Conservation (phyloP, 2,329 filamentous ascomycete genomes). For the Ceratocystis colombiana region DNA sequence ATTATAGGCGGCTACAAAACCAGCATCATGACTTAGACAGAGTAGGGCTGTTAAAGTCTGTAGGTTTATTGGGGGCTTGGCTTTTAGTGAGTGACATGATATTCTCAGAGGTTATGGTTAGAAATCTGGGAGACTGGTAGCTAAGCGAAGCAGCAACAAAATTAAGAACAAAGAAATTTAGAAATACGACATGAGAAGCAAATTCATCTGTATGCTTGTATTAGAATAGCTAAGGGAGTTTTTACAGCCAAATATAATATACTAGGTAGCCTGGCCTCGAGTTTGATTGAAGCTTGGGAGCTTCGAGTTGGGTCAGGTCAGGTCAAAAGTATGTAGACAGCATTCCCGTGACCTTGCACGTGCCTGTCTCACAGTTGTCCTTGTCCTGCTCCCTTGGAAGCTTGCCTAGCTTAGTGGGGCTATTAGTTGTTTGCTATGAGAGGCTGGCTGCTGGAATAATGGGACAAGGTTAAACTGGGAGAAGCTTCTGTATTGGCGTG, state of each 20-base stretch:
- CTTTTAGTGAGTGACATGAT: too few species aligned
- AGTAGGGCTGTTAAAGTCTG: background rate
- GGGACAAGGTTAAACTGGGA: constrained; percentile 12
- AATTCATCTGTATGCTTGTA: too few species aligned
- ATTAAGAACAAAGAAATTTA: too few species aligned
- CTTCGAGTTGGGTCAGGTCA: background rate
- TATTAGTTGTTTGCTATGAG: constrained; percentile 13
- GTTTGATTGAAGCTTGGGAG: too few species aligned
- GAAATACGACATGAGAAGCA: too few species aligned
- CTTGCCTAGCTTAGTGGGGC: constrained; percentile 24
- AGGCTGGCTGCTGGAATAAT: constrained; percentile 17
- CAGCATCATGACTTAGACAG: background rate
- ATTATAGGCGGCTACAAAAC: background rate
- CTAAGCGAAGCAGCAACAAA: too few species aligned
- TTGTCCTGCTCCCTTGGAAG: constrained; percentile 8
- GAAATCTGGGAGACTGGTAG: too few species aligned
- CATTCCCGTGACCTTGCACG: constrained; percentile 19
- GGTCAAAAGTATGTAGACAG: constrained; percentile 16
- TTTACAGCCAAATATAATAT: too few species aligned
- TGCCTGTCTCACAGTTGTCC: background rate
- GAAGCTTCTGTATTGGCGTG: constrained; percentile 10
- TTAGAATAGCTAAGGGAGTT: too few species aligned
- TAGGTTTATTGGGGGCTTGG: too few species aligned
- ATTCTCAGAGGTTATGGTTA: too few species aligned
- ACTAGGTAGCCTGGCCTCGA: too few species aligned